These are phyloP conservation scores for Pleurotus ostreatus DNA, from an alignment of 768 basidiomycete genomes.

Conservation along the genomic window DNA sequence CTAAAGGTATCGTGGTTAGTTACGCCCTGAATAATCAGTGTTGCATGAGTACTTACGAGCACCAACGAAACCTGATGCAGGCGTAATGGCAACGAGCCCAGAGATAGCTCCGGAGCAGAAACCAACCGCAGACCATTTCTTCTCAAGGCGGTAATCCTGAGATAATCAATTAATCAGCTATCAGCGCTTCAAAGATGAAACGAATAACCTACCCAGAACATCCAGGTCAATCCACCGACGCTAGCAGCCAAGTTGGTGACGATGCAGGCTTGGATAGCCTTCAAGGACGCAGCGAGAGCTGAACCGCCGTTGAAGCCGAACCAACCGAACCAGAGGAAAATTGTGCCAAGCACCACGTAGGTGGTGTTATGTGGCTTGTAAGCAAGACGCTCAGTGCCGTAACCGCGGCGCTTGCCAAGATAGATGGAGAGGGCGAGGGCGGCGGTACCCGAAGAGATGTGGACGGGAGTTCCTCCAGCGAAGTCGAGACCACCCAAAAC, in stretches of 20 bases:
- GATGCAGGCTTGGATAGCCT: constrained; percentile 85
- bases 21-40: neutral
- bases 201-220: constrained; percentile 64
- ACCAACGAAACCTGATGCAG: constrained; percentile 80
- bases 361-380: constrained; percentile 94
- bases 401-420: constrained; percentile 88
- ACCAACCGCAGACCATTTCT: constrained; percentile 90
- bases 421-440: constrained; percentile 89
- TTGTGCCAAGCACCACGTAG: constrained; percentile 91
- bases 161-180: neutral
- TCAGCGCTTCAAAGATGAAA: neutral
- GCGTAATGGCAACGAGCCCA: constrained; percentile 87
- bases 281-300: constrained; percentile 83
- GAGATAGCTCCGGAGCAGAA: constrained; percentile 95
- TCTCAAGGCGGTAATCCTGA: constrained; percentile 86
- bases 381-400: constrained; percentile 84
- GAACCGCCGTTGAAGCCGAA: constrained; percentile 95
- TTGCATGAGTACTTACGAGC: constrained; percentile 43
- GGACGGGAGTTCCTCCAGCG: constrained; percentile 94
- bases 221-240: constrained; percentile 89
- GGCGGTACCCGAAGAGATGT: constrained; percentile 91
- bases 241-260: constrained; percentile 91
- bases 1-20: constrained; percentile 22
- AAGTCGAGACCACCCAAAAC: constrained; percentile 84
- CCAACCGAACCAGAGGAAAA: constrained; percentile 95